Base-by-base conservation (phyloP, 768 basidiomycete genomes). In the Mycena leptocephala region DNA sequence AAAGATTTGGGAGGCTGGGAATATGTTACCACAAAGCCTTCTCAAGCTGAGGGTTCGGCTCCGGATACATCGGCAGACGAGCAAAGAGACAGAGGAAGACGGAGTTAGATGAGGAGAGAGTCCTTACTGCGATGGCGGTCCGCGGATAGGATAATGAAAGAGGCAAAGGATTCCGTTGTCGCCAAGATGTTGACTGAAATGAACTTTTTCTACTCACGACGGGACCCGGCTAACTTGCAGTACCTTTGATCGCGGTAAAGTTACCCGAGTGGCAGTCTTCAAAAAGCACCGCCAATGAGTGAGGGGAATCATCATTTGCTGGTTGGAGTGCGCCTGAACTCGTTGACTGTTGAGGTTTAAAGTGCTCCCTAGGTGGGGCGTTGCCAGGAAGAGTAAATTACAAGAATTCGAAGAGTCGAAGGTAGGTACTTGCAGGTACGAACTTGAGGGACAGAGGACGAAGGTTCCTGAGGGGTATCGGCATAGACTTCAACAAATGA, bases 141-240 rank as follows among this genome's bases (percentile, higher is more conserved):
- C 43, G 63, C 48, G 22, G 61, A 72, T 30, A 64, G 13, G 39
- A 56, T 16, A 43, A 53, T n/a, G 20, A 37, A 37, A 48, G 35
- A 30, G 41, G 30, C 8, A 46, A 33, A 75, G 55, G 22, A 28
- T 55, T 51, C 51, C 28, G 22, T 41, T 22, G 43, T 58, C 30
- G 67, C 41, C 68, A 64, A 70, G 55, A 35, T n/a, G 26, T 69
- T 46, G 43, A n/a, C 35, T 58, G n/a, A 18, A 73, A 66, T 58
- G 41, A 62, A 61, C 46, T n/a, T 16, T 30, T 74, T 69, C 61
- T 69, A 65, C 74, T 68, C 75, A 76, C 74, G 74, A 64, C 72
- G 75, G 75, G 56, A 61, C 56, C 72, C 75, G 75, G 75, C 33
- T 76, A 76, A 61, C 66, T 76, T 48, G 73, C 5, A 59, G 28